A percentile compares a stretch with the other conserved stretches of the same genome.
Evolutionary conservation across 1,284 basidiomycete genomes (phyloP).

Genomic region (Sporisorium reilianum): DNA sequence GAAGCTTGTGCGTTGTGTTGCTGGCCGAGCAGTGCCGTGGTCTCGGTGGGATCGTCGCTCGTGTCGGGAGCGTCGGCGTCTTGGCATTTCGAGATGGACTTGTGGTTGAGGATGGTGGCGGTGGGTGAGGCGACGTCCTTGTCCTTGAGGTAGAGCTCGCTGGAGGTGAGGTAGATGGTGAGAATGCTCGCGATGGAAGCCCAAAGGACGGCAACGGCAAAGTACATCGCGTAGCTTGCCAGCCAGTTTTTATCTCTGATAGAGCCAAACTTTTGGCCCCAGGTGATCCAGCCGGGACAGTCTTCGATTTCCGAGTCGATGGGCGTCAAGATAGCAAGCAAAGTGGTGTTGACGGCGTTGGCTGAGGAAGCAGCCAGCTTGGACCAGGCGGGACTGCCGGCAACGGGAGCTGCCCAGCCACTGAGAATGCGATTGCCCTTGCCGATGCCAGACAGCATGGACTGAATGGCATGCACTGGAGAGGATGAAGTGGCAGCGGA

Average conservation of each 20-base stretch:
- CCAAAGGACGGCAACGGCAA: slow-evolving; percentile 69
- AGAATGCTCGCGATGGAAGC: slow-evolving; percentile 74
- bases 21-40: slow-evolving; percentile 29
- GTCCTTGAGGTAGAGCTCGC: slow-evolving; percentile 53
- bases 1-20: slow-evolving; percentile 17
- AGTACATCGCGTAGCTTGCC: slow-evolving; percentile 80
- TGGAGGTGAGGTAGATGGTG: slow-evolving; percentile 85
- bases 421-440: slow-evolving; percentile 53
- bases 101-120: slow-evolving; percentile 17
- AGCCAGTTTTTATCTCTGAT: slow-evolving; percentile 68
- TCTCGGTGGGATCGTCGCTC: slow-evolving; percentile 25
- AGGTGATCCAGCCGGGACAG: slow-evolving; percentile 82
- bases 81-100: not conserved
- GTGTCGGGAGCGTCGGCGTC: not conserved
- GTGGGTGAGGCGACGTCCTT: slow-evolving; percentile 19
- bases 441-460: slow-evolving; percentile 45
- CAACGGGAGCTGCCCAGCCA: slow-evolving; percentile 60
- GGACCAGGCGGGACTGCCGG: slow-evolving; percentile 54
- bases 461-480: slow-evolving; percentile 22
- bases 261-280: slow-evolving; percentile 71
- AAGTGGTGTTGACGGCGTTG: slow-evolving; percentile 17
- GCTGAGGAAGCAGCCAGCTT: slow-evolving; percentile 42
- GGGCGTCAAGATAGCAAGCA: slow-evolving; percentile 14
- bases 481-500: slow-evolving; percentile 11
- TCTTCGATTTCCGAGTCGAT: slow-evolving; percentile 60